Evolutionary conservation across 306 rosid genomes (phyloP).

Genomic region (Castanea mollissima): DNA sequence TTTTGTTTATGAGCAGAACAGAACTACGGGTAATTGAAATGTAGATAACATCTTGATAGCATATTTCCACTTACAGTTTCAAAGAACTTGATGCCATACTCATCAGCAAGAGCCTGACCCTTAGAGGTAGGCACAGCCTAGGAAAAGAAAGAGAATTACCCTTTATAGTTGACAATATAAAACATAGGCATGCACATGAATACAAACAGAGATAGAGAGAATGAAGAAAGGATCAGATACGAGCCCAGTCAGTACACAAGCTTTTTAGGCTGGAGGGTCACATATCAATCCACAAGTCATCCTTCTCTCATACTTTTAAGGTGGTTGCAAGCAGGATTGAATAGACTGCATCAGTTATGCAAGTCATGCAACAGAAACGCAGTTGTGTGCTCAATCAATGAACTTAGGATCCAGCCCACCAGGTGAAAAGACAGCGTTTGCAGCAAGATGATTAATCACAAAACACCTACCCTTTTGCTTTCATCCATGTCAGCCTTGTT

Average conservation of each 20-base stretch:
- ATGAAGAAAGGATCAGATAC: background rate
- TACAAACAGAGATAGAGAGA: background rate
- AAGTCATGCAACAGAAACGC: slow-evolving; percentile 1
- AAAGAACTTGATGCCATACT: slow-evolving; percentile 82
- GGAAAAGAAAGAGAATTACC: slow-evolving; percentile 12
- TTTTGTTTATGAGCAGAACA: slow-evolving; percentile 20
- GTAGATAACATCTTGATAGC: slow-evolving; percentile 13
- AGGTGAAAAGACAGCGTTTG: slow-evolving; percentile 8
- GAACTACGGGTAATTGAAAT: background rate
- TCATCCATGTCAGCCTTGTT: slow-evolving; percentile 95
- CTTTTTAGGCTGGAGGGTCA: background rate
- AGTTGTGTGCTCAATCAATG: background rate
- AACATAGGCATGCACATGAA: background rate
- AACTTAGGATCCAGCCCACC: slow-evolving; percentile 9
- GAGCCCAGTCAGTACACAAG: background rate
- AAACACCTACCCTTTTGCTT: slow-evolving; percentile 65
- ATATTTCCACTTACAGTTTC: slow-evolving; percentile 67
- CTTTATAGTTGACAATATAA: background rate
- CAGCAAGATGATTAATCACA: background rate
- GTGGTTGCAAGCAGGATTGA: slow-evolving; percentile 4
- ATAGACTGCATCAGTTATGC: slow-evolving; percentile 4
- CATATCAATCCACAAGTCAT: background rate
- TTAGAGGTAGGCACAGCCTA: slow-evolving; percentile 82
- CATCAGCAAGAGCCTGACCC: slow-evolving; percentile 95
- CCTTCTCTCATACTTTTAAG: background rate